Base-by-base conservation (phyloP, 2,329 filamentous ascomycete genomes). In the Cladosporium sp. region DNA sequence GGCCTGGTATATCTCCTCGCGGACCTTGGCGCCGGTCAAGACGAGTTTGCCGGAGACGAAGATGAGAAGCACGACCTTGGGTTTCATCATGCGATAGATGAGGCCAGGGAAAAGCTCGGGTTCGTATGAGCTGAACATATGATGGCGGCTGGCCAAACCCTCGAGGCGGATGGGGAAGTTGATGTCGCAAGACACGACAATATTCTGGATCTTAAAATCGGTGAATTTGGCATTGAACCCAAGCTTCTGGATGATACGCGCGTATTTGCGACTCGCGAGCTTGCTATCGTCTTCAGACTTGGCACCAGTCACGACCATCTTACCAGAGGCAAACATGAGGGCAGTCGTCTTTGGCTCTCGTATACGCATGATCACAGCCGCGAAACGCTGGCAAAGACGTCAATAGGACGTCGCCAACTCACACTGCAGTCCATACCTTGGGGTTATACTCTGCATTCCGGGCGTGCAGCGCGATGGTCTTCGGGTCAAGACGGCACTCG, bases 41-140 rank as follows among this genome's bases (percentile, higher is more conserved):
- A 97, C 94, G 63, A 97, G 97, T 84, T 97, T 97, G 72, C 93
- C 94, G 71, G 89, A 94, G 70, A 97, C 93, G 80, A 97, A 97
- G 76, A 99, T 97, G 72, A 97, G 81, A 25, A 97, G 86, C 56
- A 97, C 93, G 52, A 97, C 96, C 86, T 97, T 97, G 20, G 94
- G 94, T 83, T 97, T 97, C 83, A 97, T 97, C 94, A 99, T 99
- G 75, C 94, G 92, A 80, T 99, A 99, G 79, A 99, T 99, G 55
- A 97, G 87, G 85, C 94, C 94, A 71, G 94, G 94, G 84, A 97
- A 99, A 75, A 99, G 77, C 75, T 99, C 94, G 66, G 94, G 94
- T 77, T 99, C 94, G 77, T 99, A 99, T 59, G 92, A 97, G 78
- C 90, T 95, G 86, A 97, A 99, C 80, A 96, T 96, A 83, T 97